Evolutionary conservation across 2,329 filamentous ascomycete genomes (phyloP), one percentile per base, ranked within the genome.

Genomic region (Cercospora sp.): DNA sequence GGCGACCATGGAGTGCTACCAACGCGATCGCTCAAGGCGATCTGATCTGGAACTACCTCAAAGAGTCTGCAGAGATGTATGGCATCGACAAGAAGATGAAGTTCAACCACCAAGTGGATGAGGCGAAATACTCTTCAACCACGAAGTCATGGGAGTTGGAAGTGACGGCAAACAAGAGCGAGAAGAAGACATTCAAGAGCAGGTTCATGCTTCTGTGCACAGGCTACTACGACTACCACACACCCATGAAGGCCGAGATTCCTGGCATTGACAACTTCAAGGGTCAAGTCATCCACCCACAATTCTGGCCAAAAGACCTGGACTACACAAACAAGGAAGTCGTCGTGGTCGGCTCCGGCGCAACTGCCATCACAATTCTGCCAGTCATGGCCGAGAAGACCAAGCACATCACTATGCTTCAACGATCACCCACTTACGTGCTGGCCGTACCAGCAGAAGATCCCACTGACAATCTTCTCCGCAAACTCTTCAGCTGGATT

Each of bases 361-460:
- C 92, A 2, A 96, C 93, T 0, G 90, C 92, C 6, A 81, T 94
- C 60, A 95, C 92, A 0, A 83, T 97, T 0, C 78, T 96, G 3
- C 93, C 92, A 0, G 86, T 84, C 58, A 80, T 96, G 57, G 87
- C 88, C 0, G 81, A 90, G 53, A 86, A 85, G 45, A 91, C 90
- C 5, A 80, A 80, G 5, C 85, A 86, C 13, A 88, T 93, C 30
- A 94, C 91, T 1, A 92, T 94, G 87, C 84, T 96, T 2, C 92
- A 96, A 80, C 88, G 93, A 66, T 92, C 89, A 57, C 93, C 93
- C 0, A 86, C 85, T 0, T 94, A 92, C 74, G 68, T 78, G 60
- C 66, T 78, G 45, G 72, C 76, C 20, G 66, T 72, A 23, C 76
- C 76, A 2, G 59, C 60, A 3, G 72, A 78, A 66, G 76, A 78